phyloP scores from a whole-genome alignment of 805 yeast species.

The Yarrowia sp. region DNA sequence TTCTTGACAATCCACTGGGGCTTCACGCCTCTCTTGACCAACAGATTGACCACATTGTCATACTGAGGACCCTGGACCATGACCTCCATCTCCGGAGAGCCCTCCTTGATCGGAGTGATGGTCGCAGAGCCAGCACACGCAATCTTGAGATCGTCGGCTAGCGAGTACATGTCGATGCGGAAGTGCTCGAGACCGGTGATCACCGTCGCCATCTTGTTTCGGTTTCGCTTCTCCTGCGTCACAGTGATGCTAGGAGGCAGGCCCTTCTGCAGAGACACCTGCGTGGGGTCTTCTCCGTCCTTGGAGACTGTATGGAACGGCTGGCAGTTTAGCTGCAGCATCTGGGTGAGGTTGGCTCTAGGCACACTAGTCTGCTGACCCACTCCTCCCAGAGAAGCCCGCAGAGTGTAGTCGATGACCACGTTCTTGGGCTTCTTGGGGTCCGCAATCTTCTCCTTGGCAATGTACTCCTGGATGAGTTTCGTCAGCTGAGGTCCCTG shows the following conservation, averaged over 20 bases:
- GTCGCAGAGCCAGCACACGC: slow-evolving; percentile 90
- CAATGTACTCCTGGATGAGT: slow-evolving; percentile 56
- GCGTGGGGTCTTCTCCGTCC: slow-evolving; percentile 44
- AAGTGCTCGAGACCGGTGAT: slow-evolving; percentile 68
- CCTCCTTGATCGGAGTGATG: slow-evolving; percentile 42
- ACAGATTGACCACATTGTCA: slow-evolving; percentile 54
- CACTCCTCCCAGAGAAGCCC: slow-evolving; percentile 43
- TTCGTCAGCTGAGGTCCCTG: slow-evolving; percentile 54
- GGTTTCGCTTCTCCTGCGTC: slow-evolving; percentile 71
- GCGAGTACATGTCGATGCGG: slow-evolving; percentile 57
- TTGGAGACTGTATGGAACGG: slow-evolving; percentile 48
- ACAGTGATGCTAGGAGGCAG: slow-evolving; percentile 63
- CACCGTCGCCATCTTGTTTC: slow-evolving; percentile 75
- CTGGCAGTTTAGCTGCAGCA: slow-evolving; percentile 49
- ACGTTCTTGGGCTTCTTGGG: slow-evolving; percentile 54
- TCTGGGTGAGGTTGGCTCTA: slow-evolving; percentile 41
- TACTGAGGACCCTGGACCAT: slow-evolving; percentile 91
- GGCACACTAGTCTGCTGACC: slow-evolving; percentile 32
- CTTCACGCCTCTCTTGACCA: slow-evolving; percentile 63
- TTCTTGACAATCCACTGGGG: slow-evolving; percentile 55
- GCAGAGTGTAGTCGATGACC: slow-evolving; percentile 53
- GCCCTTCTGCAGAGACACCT: slow-evolving; percentile 50
- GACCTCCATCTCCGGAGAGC: slow-evolving; percentile 64
- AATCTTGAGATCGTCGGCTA: slow-evolving; percentile 67
- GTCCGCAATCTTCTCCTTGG: slow-evolving; percentile 50